phyloP scores from a whole-genome alignment of 495 filamentous ascomycete species.

The Lineolata rhizophorae region DNA sequence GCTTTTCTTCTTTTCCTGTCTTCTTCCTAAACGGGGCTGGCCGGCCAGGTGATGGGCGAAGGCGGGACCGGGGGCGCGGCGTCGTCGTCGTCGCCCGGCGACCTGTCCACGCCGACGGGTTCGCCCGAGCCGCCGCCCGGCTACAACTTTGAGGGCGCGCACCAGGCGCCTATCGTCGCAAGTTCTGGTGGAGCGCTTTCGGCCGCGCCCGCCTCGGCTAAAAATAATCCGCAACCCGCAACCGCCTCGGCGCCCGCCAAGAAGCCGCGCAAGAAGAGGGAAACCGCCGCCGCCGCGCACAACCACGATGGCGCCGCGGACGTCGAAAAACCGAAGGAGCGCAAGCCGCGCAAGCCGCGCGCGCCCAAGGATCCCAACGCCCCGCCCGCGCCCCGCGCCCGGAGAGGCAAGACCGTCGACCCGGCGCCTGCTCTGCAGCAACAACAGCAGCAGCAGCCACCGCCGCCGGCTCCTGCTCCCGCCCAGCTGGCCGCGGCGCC shows the following conservation, averaged over 20 bases:
- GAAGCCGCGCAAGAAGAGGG: constrained; percentile 7
- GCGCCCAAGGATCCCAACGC: constrained; percentile 35
- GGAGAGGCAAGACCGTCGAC: constrained; percentile 20
- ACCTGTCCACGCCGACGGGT: neutral
- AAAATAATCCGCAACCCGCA: constrained; percentile 2
- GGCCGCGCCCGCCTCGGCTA: constrained; percentile 5
- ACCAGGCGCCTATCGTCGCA: too few species aligned
- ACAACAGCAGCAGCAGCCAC: constrained; percentile 2
- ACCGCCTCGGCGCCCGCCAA: constrained; percentile 5
- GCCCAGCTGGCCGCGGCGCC: too few species aligned
- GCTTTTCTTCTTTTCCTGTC: too few species aligned
- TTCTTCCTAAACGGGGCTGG: too few species aligned
- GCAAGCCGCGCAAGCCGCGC: constrained; percentile 29
- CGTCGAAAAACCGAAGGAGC: constrained; percentile 20
- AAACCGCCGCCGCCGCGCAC: constrained; percentile 10
- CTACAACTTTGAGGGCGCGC: too few species aligned
- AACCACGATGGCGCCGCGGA: too few species aligned
- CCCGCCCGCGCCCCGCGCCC: constrained; percentile 27
- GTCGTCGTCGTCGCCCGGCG: neutral
- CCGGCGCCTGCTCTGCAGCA: constrained; percentile 15
- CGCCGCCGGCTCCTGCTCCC: neutral
- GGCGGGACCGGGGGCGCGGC: neutral
- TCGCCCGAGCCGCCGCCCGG: neutral
- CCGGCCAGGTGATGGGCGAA: too few species aligned
- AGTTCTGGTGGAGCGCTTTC: neutral